A percentile compares a stretch with the other conserved stretches of the same genome.
Conservation (phyloP, 257 asterid species). For the Solanum corneliomulleri region DNA sequence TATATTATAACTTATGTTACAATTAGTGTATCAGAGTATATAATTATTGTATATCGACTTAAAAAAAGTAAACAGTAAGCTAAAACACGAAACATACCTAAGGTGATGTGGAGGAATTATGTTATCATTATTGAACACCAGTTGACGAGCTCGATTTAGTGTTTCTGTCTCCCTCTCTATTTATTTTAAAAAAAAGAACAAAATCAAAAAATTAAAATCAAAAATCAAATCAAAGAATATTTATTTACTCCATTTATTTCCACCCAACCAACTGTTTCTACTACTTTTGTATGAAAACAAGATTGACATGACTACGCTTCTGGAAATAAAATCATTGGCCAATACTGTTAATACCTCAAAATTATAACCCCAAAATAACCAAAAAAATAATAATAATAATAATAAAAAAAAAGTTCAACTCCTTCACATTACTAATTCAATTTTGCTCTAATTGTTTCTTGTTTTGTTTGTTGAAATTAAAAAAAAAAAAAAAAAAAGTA, state of each 20-base stretch:
- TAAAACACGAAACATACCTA: slow-evolving; percentile 21
- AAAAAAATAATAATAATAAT: no score
- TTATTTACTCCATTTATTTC: neutral
- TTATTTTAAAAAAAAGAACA: neutral
- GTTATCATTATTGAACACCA: slow-evolving; percentile 65
- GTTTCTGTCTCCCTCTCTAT: slow-evolving; percentile 96
- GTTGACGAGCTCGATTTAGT: slow-evolving; percentile 85
- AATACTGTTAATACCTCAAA: neutral
- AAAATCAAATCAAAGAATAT: slow-evolving; percentile 8
- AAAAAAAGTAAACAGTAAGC: neutral
- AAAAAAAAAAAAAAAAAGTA: neutral
- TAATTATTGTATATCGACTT: neutral
- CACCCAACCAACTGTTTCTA: neutral
- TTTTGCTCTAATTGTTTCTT: neutral
- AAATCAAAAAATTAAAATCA: neutral
- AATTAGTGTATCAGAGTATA: neutral
- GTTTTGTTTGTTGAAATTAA: neutral
- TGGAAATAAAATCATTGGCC: slow-evolving; percentile 6
- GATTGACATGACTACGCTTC: slow-evolving; percentile 25
- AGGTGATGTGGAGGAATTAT: slow-evolving; percentile 46
- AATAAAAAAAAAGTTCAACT: neutral
- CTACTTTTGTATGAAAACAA: slow-evolving; percentile 13
- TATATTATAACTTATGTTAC: neutral
- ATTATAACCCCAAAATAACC: neutral
- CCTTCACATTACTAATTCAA: neutral